Percentiles rank a stretch among this genome's conserved stretches.
phyloP scores from a whole-genome alignment of 768 basidiomycete species.

The Kwoniella europaea region DNA sequence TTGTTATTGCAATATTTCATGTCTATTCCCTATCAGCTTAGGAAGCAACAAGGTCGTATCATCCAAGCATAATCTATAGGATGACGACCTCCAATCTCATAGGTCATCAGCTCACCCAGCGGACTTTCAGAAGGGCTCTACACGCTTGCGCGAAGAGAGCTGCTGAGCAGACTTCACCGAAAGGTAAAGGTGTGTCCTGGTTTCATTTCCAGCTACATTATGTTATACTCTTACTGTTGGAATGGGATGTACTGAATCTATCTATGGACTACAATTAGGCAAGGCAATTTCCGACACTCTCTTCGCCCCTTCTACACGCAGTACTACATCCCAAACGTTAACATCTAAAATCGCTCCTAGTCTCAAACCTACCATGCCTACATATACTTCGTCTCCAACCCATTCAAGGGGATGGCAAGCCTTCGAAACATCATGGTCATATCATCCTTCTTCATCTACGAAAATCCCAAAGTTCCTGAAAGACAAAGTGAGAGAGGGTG shows the following conservation, averaged over 20 bases:
- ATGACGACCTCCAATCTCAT: background rate
- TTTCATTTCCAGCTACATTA: background rate
- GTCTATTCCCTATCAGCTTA: too few species aligned
- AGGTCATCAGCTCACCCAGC: background rate
- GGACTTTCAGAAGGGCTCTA: background rate
- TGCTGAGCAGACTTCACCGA: background rate
- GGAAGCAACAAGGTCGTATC: too few species aligned
- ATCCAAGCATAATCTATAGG: background rate
- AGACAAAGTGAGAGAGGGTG: background rate
- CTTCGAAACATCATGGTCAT: constrained; percentile 1
- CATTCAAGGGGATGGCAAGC: constrained; percentile 9
- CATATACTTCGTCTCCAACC: background rate
- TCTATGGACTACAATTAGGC: background rate
- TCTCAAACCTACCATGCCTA: background rate
- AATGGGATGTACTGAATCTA: too few species aligned
- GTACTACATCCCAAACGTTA: background rate
- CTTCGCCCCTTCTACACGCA: constrained; percentile 1
- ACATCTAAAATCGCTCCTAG: background rate
- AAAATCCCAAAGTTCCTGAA: background rate
- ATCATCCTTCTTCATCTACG: background rate
- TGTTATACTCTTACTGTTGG: background rate
- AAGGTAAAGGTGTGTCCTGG: constrained; percentile 4
- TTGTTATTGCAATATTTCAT: background rate
- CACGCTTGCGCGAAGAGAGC: background rate
- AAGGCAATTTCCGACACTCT: background rate